Percentiles rank a stretch among this genome's conserved stretches.
Evolutionary conservation across 2,329 filamentous ascomycete genomes (phyloP).

Genomic region (Epichloe uncinata): DNA sequence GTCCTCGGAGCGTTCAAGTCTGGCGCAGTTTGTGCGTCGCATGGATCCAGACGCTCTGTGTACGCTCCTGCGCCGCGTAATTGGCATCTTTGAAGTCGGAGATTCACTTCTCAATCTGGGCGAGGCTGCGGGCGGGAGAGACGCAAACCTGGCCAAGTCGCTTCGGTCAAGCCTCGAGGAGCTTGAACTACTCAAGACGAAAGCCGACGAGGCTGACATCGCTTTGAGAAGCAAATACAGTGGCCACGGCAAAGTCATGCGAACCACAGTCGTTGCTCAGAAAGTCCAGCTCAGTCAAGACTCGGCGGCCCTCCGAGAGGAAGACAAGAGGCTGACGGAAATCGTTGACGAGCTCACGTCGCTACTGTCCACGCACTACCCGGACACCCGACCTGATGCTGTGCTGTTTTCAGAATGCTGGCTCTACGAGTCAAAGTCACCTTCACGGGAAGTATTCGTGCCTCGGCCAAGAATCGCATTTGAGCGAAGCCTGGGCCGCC

Average conservation of each 20-base stretch:
- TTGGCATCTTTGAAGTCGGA: slow-evolving; percentile 20
- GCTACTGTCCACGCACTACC: slow-evolving; percentile 14
- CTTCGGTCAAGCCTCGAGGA: slow-evolving; percentile 30
- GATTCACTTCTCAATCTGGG: slow-evolving; percentile 23
- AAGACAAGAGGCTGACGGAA: slow-evolving; percentile 57
- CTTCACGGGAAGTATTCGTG: slow-evolving; percentile 60
- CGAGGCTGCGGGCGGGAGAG: slow-evolving; percentile 19
- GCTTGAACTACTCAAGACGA: slow-evolving; percentile 32
- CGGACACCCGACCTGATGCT: slow-evolving; percentile 18
- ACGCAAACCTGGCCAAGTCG: slow-evolving; percentile 16
- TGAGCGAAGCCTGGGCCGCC: slow-evolving; percentile 56
- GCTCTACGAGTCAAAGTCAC: slow-evolving; percentile 59
- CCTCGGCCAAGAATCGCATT: slow-evolving; percentile 58
- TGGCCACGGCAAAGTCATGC: slow-evolving; percentile 52
- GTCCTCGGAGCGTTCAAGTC: slow-evolving; percentile 34
- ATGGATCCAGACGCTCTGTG: slow-evolving; percentile 27
- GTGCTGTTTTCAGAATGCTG: slow-evolving; percentile 58
- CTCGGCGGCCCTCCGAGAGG: slow-evolving; percentile 53
- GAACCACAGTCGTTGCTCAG: slow-evolving; percentile 69
- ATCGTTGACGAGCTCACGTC: slow-evolving; percentile 39
- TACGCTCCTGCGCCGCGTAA: slow-evolving; percentile 13
- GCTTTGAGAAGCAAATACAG: slow-evolving; percentile 63
- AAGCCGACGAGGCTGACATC: slow-evolving; percentile 30
- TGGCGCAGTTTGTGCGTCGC: slow-evolving; percentile 46
- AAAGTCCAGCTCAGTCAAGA: slow-evolving; percentile 70